Conservation (phyloP, 169 alveolate species). For the Prorocentrum cordatum region DNA sequence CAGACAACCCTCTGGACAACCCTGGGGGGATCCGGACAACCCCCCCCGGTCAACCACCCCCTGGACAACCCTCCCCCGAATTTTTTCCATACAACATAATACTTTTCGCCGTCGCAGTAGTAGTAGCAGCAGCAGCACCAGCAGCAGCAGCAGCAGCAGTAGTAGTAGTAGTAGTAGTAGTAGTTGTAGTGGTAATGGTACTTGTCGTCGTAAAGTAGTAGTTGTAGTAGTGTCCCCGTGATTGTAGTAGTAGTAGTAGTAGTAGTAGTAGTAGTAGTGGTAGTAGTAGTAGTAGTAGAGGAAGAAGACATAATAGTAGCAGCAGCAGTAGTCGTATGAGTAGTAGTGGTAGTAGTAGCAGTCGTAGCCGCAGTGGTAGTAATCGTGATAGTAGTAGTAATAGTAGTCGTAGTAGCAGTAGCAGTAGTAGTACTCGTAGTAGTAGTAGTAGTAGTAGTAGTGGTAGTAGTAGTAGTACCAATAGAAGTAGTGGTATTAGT, state of each 20-base stretch:
- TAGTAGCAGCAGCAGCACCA: not conserved
- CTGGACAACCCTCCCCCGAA: too few species aligned
- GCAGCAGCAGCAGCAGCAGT: not conserved
- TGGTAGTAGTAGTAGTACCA: not conserved
- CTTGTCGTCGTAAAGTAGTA: not conserved
- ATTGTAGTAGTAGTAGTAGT: not conserved
- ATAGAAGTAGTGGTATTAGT: too few species aligned
- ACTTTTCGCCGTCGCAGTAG: not conserved
- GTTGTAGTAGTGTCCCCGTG: not conserved
- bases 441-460: not conserved
- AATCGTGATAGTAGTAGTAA: not conserved
- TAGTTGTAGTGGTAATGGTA: not conserved
- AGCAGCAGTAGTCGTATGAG: not conserved
- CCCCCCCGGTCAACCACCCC: too few species aligned
- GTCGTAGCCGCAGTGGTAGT: not conserved
- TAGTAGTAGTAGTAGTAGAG: not conserved
- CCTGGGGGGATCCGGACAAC: too few species aligned
- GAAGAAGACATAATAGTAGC: not conserved
- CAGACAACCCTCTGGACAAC: too few species aligned
- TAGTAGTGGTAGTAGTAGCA: not conserved
- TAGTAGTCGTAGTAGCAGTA: not conserved
- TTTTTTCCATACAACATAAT: too few species aligned
- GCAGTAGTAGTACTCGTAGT: not conserved
- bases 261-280: not conserved
- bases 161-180: not conserved